Conservation (phyloP, 805 yeast species). For the Sugiyamaella valdiviana region DNA sequence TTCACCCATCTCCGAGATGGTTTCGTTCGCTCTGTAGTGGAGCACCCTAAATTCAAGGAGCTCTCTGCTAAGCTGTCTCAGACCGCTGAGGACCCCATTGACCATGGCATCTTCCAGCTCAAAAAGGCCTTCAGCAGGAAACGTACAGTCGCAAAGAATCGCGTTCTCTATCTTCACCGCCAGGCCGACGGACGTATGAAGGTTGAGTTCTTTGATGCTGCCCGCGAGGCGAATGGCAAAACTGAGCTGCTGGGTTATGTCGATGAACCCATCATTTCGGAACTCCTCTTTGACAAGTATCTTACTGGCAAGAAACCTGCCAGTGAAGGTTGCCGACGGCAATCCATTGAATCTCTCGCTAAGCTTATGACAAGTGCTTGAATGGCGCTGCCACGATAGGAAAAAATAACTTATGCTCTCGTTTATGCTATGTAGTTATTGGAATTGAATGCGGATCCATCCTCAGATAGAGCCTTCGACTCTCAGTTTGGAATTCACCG, state of each 20-base stretch:
- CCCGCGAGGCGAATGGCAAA: conserved; percentile 26
- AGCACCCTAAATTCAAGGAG: conserved; percentile 52
- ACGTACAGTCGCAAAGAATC: conserved; percentile 71
- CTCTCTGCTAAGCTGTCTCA: conserved; percentile 22
- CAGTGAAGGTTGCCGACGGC: conserved; percentile 47
- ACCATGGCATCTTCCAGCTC: conserved; percentile 62
- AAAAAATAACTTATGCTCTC: no score
- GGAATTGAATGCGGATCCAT: neutral
- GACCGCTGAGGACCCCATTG: conserved; percentile 35
- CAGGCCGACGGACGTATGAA: conserved; percentile 41
- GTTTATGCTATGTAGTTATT: neutral
- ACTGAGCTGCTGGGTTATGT: conserved; percentile 50
- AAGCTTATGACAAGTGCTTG: conserved; percentile 18
- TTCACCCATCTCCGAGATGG: conserved; percentile 88
- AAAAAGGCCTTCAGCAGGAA: conserved; percentile 55
- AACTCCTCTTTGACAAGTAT: conserved; percentile 69
- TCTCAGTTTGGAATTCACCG: conserved; percentile 22
- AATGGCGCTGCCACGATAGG: no score
- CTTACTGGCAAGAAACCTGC: conserved; percentile 64
- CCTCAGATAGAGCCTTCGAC: neutral
- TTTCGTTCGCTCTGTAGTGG: conserved; percentile 68
- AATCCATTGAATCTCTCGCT: conserved; percentile 35
- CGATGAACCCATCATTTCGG: conserved; percentile 53
- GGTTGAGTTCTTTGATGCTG: conserved; percentile 39
- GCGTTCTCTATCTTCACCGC: conserved; percentile 55